Conservation (phyloP, 768 basidiomycete genomes). For the Mycena vitilis region DNA sequence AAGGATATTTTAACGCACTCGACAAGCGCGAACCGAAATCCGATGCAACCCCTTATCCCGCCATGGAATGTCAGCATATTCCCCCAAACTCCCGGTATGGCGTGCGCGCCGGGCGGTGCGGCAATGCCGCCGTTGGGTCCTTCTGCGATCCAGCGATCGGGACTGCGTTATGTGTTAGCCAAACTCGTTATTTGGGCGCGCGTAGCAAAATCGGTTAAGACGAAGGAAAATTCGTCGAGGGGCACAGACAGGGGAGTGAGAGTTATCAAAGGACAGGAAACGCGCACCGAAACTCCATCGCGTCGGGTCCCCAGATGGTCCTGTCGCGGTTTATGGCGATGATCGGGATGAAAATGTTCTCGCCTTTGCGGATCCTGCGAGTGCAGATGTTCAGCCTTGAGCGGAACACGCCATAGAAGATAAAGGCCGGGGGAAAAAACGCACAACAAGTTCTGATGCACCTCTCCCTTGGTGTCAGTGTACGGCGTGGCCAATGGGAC, state of each 20-base stretch:
- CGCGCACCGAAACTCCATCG: constrained; percentile 6
- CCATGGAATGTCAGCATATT: constrained; percentile 54
- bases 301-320: constrained; percentile 6
- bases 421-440: neutral
- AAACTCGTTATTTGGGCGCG: neutral
- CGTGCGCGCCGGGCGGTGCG: constrained; percentile 26
- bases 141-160: constrained; percentile 57
- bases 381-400: too few species aligned
- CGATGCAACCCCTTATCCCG: constrained; percentile 58
- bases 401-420: neutral
- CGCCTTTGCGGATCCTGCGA: constrained; percentile 1
- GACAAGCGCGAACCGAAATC: constrained; percentile 39
- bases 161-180: constrained; percentile 42
- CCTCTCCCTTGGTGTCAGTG: neutral
- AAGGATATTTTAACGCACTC: constrained; percentile 2
- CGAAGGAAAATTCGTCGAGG: too few species aligned
- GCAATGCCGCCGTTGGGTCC: too few species aligned
- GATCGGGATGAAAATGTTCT: neutral
- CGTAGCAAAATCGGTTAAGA: neutral
- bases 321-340: constrained; percentile 5
- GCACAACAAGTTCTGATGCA: neutral
- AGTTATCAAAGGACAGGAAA: neutral
- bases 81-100: constrained; percentile 55
- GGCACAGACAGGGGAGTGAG: neutral
- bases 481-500: neutral